Conservation (phyloP, 2,329 filamentous ascomycete species). For the Ascochyta viciae-villosae region DNA sequence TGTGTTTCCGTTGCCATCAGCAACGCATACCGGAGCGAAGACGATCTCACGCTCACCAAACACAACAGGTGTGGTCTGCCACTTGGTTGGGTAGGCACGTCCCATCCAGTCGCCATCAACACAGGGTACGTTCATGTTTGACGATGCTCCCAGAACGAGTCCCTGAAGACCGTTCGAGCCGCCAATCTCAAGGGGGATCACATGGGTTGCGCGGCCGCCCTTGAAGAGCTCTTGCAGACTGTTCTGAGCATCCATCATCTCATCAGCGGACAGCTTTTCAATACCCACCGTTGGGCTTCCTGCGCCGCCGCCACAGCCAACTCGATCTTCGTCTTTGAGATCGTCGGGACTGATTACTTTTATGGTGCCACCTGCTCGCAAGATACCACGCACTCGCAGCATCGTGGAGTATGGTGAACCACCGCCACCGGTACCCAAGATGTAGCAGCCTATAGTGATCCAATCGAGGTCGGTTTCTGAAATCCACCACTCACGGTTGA, state of each 20-base stretch:
- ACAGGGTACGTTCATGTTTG: conserved; percentile 52
- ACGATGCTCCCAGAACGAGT: conserved; percentile 47
- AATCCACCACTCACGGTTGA: conserved; percentile 52
- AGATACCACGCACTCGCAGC: conserved; percentile 51
- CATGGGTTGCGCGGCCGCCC: conserved; percentile 43
- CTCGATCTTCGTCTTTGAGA: conserved; percentile 53
- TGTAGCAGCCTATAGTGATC: conserved; percentile 57
- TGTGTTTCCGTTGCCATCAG: conserved; percentile 53
- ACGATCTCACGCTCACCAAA: conserved; percentile 50
- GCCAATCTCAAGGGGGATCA: conserved; percentile 56
- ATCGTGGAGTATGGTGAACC: conserved; percentile 56
- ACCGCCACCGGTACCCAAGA: conserved; percentile 58
- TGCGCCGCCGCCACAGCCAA: conserved; percentile 56
- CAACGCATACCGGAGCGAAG: conserved; percentile 49
- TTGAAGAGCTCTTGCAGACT: conserved; percentile 44
- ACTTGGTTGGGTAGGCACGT: conserved; percentile 55
- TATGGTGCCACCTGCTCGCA: conserved; percentile 51
- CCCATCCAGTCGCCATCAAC: conserved; percentile 60
- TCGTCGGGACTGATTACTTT: conserved; percentile 53
- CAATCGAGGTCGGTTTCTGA: conserved; percentile 55
- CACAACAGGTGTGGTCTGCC: conserved; percentile 54
- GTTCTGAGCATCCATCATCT: conserved; percentile 51
- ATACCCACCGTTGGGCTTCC: conserved; percentile 54
- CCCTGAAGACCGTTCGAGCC: conserved; percentile 55
- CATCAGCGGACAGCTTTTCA: conserved; percentile 53